Evolutionary conservation across 345 rosid genomes (phyloP), one percentile per base, ranked within the genome.

Genomic region (Salix purpurea): DNA sequence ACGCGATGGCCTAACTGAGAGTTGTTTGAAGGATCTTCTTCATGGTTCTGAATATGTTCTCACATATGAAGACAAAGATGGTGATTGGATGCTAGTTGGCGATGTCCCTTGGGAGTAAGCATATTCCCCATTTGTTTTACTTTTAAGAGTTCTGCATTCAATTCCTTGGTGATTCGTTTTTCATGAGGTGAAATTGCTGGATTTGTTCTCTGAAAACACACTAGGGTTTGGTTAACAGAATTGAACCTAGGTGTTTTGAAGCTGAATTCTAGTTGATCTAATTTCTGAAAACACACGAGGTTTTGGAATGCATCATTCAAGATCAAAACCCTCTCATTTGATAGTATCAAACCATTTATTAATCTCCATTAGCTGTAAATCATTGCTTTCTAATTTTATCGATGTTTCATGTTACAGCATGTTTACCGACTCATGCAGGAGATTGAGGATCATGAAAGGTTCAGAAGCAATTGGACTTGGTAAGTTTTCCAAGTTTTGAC

Each of bases 1-100:
- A 67, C 77, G 54, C 67, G 88, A 86, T 64, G 81, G 82, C 78
- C 74, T 85, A 30, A 82, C 56, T 2, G 87, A 83, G 77, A 80
- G 83, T 71, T 52, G 73, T 61, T 69, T 85, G 77, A 84, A 73
- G 77, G 89, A 86, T 79, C 82, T 85, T 82, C 85, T 88, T 54
- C 86, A 83, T 39, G 87, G 87, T 46, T 36, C 76, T 74, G 84
- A 81, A 65, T 76, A 81, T 68, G 84, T 81, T 73, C 80, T 81
- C n/a, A 76, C 83, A 7, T 80, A 67, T 48, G 80, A 80, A 68
- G 83, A 80, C 67, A 80, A 80, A 76, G 83, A 80, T 26, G 66
- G 61, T 67, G 83, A 80, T 30, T 80, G 83, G 83, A 80, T 80
- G 83, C 83, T 80, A 13, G 83, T 80, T 34, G 83, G 83, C 19